A percentile compares a stretch with the other conserved stretches of the same genome.
Conservation (phyloP, 169 alveolate genomes). For the Amoebophrya sp. region DNA sequence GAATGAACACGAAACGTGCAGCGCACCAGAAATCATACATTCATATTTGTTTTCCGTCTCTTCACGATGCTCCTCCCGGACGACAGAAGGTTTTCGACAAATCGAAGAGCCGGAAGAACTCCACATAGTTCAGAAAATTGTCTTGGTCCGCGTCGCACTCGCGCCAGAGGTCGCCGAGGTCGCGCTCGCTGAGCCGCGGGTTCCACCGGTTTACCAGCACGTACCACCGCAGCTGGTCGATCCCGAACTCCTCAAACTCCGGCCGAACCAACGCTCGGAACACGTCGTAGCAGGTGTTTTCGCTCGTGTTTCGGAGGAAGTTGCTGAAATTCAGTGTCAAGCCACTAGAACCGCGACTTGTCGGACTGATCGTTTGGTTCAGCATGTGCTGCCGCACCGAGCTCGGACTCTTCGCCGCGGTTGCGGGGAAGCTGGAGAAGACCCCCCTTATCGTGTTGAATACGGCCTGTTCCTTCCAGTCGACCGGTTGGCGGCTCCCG, state of each 20-base stretch:
- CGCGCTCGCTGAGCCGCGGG: neutral
- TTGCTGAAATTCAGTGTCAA: neutral
- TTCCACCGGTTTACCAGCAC: neutral
- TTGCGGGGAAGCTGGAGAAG: neutral
- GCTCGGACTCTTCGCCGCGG: neutral
- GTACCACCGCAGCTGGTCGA: constrained; percentile 1
- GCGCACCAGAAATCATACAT: no score
- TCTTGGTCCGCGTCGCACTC: neutral
- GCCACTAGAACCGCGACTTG: no score
- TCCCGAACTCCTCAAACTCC: neutral
- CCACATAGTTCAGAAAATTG: neutral
- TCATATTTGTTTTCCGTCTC: no score
- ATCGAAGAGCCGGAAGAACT: neutral
- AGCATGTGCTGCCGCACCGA: neutral
- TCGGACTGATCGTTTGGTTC: no score
- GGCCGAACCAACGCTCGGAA: neutral
- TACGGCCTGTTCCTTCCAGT: neutral
- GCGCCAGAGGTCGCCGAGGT: neutral
- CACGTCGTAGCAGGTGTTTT: constrained; percentile 1
- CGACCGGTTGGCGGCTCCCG: neutral
- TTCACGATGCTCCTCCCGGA: no score
- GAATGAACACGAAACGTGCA: no score
- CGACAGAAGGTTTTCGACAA: neutral
- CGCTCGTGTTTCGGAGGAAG: neutral
- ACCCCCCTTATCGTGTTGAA: neutral